Conservation (phyloP, 2,329 filamentous ascomycete genomes). For the Pseudogymnoascus sp. region DNA sequence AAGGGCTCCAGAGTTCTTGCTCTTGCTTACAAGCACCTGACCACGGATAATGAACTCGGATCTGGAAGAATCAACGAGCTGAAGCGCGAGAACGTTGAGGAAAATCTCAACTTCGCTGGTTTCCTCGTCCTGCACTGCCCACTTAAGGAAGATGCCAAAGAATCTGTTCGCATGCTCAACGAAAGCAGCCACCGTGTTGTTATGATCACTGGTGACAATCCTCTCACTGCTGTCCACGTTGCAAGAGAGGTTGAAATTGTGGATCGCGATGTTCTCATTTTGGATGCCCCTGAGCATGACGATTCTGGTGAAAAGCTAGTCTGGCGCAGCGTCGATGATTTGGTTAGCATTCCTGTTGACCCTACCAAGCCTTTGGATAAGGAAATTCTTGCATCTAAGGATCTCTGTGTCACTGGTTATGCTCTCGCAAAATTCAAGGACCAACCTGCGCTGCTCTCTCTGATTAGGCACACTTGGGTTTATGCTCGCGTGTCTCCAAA, state of each 20-base stretch:
- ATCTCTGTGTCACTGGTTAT: conserved; percentile 93
- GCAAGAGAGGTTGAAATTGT: conserved; percentile 95
- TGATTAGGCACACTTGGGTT: conserved; percentile 89
- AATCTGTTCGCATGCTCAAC: conserved; percentile 92
- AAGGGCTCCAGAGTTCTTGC: conserved; percentile 92
- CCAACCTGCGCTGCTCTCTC: conserved; percentile 64
- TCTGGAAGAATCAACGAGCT: conserved; percentile 84
- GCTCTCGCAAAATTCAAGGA: conserved; percentile 83
- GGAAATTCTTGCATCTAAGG: conserved; percentile 74
- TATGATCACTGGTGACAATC: conserved; percentile 99
- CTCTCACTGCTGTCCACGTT: conserved; percentile 90
- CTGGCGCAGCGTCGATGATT: conserved; percentile 94
- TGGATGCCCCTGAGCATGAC: conserved; percentile 90
- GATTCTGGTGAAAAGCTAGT: conserved; percentile 72
- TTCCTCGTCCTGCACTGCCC: conserved; percentile 94
- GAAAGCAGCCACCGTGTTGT: conserved; percentile 97
- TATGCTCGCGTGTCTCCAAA: conserved; percentile 97
- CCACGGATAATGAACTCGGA: conserved; percentile 71
- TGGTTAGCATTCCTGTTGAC: conserved; percentile 76
- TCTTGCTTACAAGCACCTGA: conserved; percentile 87
- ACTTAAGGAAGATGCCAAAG: conserved; percentile 90
- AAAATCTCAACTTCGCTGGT: conserved; percentile 77
- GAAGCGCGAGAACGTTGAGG: conserved; percentile 87
- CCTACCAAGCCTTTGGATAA: conserved; percentile 71
- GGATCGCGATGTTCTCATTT: conserved; percentile 86